Percentiles rank a stretch among this genome's conserved stretches.
Evolutionary conservation across 2,329 filamentous ascomycete species (phyloP).

Genomic region (Nothomitra cinnamomea): DNA sequence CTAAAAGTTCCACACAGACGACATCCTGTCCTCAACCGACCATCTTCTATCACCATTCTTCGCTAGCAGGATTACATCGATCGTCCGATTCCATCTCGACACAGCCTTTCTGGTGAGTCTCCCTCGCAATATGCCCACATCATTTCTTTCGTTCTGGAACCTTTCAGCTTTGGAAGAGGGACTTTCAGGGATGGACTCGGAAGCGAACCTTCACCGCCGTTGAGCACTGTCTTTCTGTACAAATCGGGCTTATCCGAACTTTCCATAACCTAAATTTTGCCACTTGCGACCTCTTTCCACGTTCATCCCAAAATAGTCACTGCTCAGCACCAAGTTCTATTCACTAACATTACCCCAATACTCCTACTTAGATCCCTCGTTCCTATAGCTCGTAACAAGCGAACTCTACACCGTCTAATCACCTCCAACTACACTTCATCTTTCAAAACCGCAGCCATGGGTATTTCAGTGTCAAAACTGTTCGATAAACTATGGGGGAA

Average conservation of each 20-base stretch:
- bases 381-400: neutral
- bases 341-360: neutral
- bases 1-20: neutral
- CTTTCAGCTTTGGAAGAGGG: neutral
- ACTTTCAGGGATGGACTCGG: neutral
- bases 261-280: too few species aligned
- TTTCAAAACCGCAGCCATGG: conserved; percentile 41
- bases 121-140: neutral
- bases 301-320: too few species aligned
- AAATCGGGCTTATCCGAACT: neutral
- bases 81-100: neutral
- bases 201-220: neutral
- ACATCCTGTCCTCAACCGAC: conserved; percentile 3
- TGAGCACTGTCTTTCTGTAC: neutral
- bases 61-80: neutral
- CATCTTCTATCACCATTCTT: conserved; percentile 1
- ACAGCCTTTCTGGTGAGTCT: neutral
- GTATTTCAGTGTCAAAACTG: conserved; percentile 92
- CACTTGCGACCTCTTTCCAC: too few species aligned
- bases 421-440: neutral
- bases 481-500: conserved; percentile 95
- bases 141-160: neutral
- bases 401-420: neutral
- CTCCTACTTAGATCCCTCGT: neutral
- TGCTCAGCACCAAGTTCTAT: too few species aligned